Evolutionary conservation across 805 yeast species (phyloP).

Genomic region (Citeromyces nyonsensis): DNA sequence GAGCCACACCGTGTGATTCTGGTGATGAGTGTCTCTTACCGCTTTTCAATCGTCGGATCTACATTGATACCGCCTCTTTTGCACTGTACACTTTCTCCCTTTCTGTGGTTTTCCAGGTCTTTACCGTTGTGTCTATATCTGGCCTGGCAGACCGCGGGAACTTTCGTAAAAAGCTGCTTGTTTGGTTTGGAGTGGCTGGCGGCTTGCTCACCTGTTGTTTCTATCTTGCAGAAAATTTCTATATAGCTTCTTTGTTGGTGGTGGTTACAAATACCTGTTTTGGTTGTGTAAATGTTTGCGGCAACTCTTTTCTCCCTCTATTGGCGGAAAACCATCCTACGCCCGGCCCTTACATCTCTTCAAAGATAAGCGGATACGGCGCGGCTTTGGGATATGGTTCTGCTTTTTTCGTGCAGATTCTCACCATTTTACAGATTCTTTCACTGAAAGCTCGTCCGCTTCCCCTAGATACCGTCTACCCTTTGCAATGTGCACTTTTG

Average conservation of each 20-base stretch:
- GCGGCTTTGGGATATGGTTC: constrained; percentile 58
- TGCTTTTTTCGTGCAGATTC: constrained; percentile 50
- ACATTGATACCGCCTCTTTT: constrained; percentile 58
- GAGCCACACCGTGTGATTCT: constrained; percentile 32
- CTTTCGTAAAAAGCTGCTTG: constrained; percentile 38
- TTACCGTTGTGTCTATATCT: constrained; percentile 55
- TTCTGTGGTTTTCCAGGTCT: constrained; percentile 58
- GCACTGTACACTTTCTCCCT: constrained; percentile 61
- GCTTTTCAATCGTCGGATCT: constrained; percentile 13
- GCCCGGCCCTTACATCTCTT: constrained; percentile 16
- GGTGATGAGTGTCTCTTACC: constrained; percentile 18
- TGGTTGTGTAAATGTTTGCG: constrained; percentile 71
- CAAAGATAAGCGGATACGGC: constrained; percentile 50
- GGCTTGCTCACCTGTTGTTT: constrained; percentile 25
- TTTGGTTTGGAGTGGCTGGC: constrained; percentile 46
- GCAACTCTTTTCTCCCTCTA: constrained; percentile 57
- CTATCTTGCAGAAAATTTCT: constrained; percentile 15
- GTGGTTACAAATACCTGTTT: constrained; percentile 51
- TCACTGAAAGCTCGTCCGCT: constrained; percentile 4
- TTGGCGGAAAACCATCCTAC: constrained; percentile 28
- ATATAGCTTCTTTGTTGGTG: constrained; percentile 35
- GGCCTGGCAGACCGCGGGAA: constrained; percentile 58
- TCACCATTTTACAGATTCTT: constrained; percentile 30
- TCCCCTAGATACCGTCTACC: constrained; percentile 12
- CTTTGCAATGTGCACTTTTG: constrained; percentile 42